Base-by-base conservation (phyloP, 768 basidiomycete genomes). In the Kwoniella mangroviensis region DNA sequence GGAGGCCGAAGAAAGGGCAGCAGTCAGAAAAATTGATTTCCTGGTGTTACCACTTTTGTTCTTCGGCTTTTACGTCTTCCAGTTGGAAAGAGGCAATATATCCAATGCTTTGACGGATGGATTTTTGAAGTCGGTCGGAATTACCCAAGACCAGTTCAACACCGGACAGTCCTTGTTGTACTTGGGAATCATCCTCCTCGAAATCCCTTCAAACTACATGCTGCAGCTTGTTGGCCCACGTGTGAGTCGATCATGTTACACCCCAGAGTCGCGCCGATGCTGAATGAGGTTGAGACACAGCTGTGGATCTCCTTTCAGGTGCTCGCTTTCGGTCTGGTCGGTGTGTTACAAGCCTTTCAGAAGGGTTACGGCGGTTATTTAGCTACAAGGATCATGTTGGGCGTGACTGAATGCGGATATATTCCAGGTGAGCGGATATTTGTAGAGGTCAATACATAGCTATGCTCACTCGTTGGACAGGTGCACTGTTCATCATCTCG, bases 121-220 rank as follows among this genome's bases (percentile, higher is more conserved):
- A 3, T 71, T 79, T 24, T 59, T 79, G 22, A 70, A 74, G 41
- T 67, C 79, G n/a, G 72, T 82, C n/a, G 81, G 79, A 0, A 81
- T 83, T 57, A 75, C 70, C 15, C 81, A 82, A 57, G 72, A 82
- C 42, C 77, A 81, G 45, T 79, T 77, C 74, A 80, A 80, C 68
- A 76, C 73, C 15, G 80, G 80, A 26, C 79, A 79, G 55, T 69
- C 69, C 1, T 65, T 82, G 4, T 65, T 82, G 10, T 81, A 73
- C 51, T 56, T 77, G 22, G 80, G 79, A 55, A 82, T 82, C 68
- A 75, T 82, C 41, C 67, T 82, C 4, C 71, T 81, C 40, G 81
- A 82, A 67, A 76, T 82, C 49, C 81, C 81, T 0, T 75, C 74
- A 42, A 79, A 82, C 51, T 71, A 79, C n/a, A 58, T 73, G 13